These are phyloP conservation scores for Didymella exigua DNA, from an alignment of 2,329 filamentous ascomycete genomes.

Conservation along the genomic window DNA sequence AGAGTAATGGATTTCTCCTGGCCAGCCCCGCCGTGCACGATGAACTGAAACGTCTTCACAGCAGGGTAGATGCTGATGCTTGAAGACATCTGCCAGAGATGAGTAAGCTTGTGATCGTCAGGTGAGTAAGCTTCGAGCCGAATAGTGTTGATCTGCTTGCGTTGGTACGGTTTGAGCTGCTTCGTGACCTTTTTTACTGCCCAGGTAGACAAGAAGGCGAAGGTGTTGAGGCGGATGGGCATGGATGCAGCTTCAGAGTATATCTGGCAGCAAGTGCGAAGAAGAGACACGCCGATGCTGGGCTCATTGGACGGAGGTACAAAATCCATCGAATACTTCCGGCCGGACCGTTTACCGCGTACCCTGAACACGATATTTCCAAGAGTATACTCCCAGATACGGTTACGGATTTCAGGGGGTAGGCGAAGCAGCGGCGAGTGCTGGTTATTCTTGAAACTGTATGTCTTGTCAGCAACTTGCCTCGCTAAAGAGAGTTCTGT, in stretches of 20 bases:
- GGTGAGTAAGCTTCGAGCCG: neutral
- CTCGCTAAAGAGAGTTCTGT: neutral
- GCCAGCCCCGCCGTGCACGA: too few species aligned
- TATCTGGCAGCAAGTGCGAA: constrained; percentile 12
- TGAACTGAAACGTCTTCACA: too few species aligned
- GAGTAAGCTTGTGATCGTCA: too few species aligned
- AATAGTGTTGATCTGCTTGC: neutral
- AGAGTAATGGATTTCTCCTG: too few species aligned
- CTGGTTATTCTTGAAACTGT: constrained; percentile 17
- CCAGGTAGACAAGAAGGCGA: neutral
- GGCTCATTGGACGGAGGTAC: neutral
- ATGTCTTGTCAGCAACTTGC: neutral
- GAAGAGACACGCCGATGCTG: neutral
- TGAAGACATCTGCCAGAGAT: too few species aligned
- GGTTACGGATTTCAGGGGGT: constrained; percentile 21
- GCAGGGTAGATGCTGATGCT: too few species aligned
- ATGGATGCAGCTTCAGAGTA: constrained; percentile 8
- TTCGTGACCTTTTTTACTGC: neutral
- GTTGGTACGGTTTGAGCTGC: neutral
- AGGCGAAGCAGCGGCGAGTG: constrained; percentile 20
- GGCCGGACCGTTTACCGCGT: too few species aligned
- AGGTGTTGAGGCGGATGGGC: neutral
- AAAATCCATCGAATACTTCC: neutral
- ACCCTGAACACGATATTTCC: constrained; percentile 8
- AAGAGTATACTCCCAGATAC: constrained; percentile 22